Evolutionary conservation across 179 eudicot genomes (phyloP), one percentile per base, ranked within the genome.

Genomic region (Spergularia azorica): DNA sequence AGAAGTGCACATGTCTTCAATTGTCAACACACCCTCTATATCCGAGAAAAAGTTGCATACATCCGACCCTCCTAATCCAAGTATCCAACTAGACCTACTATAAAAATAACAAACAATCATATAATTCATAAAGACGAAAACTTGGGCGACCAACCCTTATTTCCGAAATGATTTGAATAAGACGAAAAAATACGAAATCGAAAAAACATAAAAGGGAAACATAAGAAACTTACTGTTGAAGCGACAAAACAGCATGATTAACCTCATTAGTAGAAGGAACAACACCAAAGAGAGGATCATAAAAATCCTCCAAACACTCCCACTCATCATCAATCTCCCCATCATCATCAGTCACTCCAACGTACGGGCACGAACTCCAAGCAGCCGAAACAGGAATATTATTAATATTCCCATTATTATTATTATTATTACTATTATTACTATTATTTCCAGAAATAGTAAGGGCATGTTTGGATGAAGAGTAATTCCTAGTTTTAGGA

Each of bases 271-370:
- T 7, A 77, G 77, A 64, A 77, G 86, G 86, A 60, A 71, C 71
- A 69, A 61, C 55, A 1, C 86, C 84, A 75, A 84, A 84, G 7
- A 84, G 26, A 80, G 63, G 71, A 74, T 83, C 81, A 73, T 77
- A 71, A 67, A 71, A 70, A 71, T 80, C 67, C 43, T 83, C 83
- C 54, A 83, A 43, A 74, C 52, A 84, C 60, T 80, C 77, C 84
- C 86, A 84, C 12, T 72, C 79, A 74, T 17, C 46, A 51, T 77
- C 81, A 80, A 63, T 32, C 65, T 71, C 86, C 68, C n/a, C 57
- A 64, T 63, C 67, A 61, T 50, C 18, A 78, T 46, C 6, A 2
- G 43, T 57, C 3, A 32, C 20, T 14, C 50, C 48, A 8, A 72
- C 70, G 39, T 46, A 32, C 62, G 73, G 56, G 14, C 41, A 74